A percentile compares a stretch with the other conserved stretches of the same genome.
These are phyloP conservation scores for Starmerella roubikii DNA, from an alignment of 805 yeast species.

Conservation along the genomic window DNA sequence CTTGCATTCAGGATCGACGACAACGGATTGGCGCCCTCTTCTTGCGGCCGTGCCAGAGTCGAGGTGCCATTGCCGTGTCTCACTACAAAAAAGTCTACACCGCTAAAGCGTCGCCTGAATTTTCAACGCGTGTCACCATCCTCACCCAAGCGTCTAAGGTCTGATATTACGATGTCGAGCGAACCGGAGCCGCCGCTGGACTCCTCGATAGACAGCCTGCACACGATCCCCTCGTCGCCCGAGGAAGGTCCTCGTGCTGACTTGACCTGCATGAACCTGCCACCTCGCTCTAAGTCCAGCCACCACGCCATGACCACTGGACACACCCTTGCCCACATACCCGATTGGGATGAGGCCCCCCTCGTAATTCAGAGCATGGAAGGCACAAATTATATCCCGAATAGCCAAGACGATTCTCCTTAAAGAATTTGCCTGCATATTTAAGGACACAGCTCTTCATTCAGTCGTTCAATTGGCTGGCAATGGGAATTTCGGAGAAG, in stretches of 20 bases:
- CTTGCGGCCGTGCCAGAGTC: background rate
- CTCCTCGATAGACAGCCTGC: too few relatives aligned
- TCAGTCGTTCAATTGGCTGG: too few relatives aligned
- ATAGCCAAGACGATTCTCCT: slow-evolving; percentile 8
- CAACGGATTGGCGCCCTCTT: background rate
- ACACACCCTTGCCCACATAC: background rate
- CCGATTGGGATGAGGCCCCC: background rate
- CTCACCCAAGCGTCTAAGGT: too few relatives aligned
- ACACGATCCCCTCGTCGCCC: background rate
- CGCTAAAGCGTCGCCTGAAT: too few relatives aligned
- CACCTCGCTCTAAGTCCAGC: background rate
- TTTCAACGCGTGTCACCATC: too few relatives aligned
- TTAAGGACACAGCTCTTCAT: too few relatives aligned
- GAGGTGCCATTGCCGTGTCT: background rate
- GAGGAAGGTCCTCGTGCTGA: background rate
- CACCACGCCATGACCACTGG: background rate
- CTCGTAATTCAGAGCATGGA: background rate
- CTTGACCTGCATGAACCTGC: background rate
- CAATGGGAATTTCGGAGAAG: too few relatives aligned
- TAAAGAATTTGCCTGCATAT: too few relatives aligned
- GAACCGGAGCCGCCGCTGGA: too few relatives aligned
- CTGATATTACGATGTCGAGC: too few relatives aligned
- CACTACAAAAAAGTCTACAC: too few relatives aligned
- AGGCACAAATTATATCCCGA: slow-evolving; percentile 2
- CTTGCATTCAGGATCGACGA: background rate